Base-by-base conservation (phyloP, 139 green algal genomes). In the Nannochloris sp. region DNA sequence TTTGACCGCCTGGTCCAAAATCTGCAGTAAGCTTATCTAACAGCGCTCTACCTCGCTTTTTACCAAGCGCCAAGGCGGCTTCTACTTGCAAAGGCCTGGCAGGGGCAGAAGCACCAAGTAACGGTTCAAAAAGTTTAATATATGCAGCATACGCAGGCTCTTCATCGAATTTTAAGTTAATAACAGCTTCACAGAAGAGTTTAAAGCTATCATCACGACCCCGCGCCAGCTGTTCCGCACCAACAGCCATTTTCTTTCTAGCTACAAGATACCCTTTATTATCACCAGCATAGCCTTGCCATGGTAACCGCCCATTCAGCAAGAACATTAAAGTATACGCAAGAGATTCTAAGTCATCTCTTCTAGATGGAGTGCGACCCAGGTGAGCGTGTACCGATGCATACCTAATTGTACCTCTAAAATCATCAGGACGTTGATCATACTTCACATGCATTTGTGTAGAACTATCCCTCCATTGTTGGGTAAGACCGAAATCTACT, bases 281-380 rank as follows among this genome's bases (percentile, higher is more conserved):
- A 78, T 98, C 92, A 30, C 92, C 93, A 82, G 95, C 85, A 68
- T 95, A 96, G 31, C 90, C 90, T 67, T 87, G 83, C 88, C 88
- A 95, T 15, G 92, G 90, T 64, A 98, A 75, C 12, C 87, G 47
- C 12, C 89, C 85, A 47, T 93, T 91, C 27, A 98, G 77, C 58
- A 98, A 83, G 74, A 98, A 98, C 23, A 98, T 75, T 61, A 98
- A 88, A 29, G 92, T 97, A 87, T 98, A 98, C 7, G 90, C 92
- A 6, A 98, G 82, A 1, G 84, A 95, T 82, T 98, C 92, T 7
- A 98, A 74, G 74, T 98, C 93, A 61, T 98, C 93, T 6, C 93
- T 74, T 25, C 92, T 76, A 42, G 72, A 89, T 39, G 89, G 87
- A 3, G 85, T 96, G 33, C 93, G 81, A 0, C 93, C 93, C 46